phyloP scores from a whole-genome alignment of 352 stramenopile species.

The Phytophthora crassamura region DNA sequence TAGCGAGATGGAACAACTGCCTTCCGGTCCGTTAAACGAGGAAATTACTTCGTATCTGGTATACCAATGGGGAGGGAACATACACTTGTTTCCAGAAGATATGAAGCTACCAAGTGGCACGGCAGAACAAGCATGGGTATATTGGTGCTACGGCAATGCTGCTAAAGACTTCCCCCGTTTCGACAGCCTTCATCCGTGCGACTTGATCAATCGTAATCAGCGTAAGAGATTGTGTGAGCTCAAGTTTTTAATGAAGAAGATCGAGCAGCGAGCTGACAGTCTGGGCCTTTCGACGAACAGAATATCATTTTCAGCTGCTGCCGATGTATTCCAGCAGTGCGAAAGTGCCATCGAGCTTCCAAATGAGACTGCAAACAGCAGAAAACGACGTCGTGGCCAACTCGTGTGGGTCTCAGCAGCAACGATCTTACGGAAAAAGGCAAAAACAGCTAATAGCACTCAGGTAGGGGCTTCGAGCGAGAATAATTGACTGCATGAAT shows the following conservation, averaged over 20 bases:
- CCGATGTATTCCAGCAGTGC: constrained; percentile 18
- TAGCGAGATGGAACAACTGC: too few species aligned
- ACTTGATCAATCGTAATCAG: constrained; percentile 20
- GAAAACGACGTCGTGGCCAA: constrained; percentile 11
- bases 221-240: constrained; percentile 21
- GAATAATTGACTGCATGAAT: too few species aligned
- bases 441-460: background rate
- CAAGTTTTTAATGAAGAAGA: constrained; percentile 20
- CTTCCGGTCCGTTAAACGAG: too few species aligned
- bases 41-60: background rate
- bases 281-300: background rate
- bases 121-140: constrained; percentile 10
- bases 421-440: constrained; percentile 14
- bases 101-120: constrained; percentile 11
- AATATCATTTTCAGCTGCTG: background rate
- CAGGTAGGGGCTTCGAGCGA: too few species aligned
- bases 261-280: background rate
- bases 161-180: background rate
- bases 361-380: background rate
- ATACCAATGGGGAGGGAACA: constrained; percentile 11
- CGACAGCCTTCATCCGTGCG: background rate
- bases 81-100: constrained; percentile 7
- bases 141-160: constrained; percentile 12
- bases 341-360: constrained; percentile 9
- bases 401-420: constrained; percentile 24